phyloP scores from a whole-genome alignment of 345 rosid species.

The Rhodomyrtus tomentosa region DNA sequence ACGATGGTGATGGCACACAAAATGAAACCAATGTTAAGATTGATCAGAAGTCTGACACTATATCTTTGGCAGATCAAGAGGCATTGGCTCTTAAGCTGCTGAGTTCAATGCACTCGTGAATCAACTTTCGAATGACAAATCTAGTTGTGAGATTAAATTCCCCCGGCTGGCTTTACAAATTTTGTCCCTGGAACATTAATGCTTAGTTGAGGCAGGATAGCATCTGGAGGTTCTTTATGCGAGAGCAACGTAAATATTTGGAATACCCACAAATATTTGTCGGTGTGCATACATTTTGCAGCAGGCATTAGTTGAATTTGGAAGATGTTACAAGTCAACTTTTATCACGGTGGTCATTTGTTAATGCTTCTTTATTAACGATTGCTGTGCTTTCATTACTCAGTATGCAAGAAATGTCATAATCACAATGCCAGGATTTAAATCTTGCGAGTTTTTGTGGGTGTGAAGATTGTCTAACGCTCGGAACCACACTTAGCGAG shows the following conservation, averaged over 20 bases:
- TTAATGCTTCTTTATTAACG: not conserved
- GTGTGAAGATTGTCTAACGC: not conserved
- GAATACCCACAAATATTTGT: not conserved
- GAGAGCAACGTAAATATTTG: not conserved
- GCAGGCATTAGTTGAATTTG: not conserved
- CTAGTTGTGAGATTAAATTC: not conserved
- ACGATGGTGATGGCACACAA: conserved; percentile 15
- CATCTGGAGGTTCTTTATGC: not conserved
- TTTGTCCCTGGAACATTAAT: not conserved
- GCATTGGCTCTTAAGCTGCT: conserved; percentile 70
- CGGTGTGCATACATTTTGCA: not conserved
- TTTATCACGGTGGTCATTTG: not conserved
- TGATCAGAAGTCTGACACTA: conserved; percentile 25
- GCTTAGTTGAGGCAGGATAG: not conserved
- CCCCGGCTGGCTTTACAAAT: not conserved
- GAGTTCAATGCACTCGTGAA: conserved; percentile 36
- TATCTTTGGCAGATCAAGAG: conserved; percentile 72
- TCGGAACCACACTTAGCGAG: not conserved
- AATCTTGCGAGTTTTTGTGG: not conserved
- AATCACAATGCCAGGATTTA: not conserved
- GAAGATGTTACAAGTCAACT: not conserved
- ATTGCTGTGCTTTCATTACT: not conserved
- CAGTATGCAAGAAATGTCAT: not conserved
- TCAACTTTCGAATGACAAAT: not conserved
- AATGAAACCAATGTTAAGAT: conserved; percentile 1